phyloP scores from a whole-genome alignment of 139 green algal species.

The Coccomyxa sp. region DNA sequence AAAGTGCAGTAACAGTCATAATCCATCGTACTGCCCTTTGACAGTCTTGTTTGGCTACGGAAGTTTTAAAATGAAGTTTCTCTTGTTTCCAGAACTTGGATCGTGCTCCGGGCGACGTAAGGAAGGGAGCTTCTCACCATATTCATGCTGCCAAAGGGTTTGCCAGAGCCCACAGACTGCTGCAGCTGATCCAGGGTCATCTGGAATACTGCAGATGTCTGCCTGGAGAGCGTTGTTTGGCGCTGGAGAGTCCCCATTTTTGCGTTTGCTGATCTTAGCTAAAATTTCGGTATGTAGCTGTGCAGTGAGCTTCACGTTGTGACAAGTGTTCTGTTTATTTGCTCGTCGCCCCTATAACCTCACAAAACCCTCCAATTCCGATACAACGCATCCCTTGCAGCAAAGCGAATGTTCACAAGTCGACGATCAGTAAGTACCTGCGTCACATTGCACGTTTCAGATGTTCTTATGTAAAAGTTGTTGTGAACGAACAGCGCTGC shows the following conservation, averaged over 20 bases:
- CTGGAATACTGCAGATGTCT: slow-evolving; percentile 11
- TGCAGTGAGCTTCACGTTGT: not conserved
- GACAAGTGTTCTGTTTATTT: not conserved
- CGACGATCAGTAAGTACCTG: too few relatives aligned
- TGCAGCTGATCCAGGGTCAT: slow-evolving; percentile 22
- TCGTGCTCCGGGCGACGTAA: too few relatives aligned
- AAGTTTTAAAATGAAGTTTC: not conserved
- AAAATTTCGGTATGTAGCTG: not conserved
- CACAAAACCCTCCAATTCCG: not conserved
- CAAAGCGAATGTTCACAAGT: too few relatives aligned
- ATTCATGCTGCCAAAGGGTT: slow-evolving; percentile 21
- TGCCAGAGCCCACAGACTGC: slow-evolving; percentile 14
- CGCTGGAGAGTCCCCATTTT: slow-evolving; percentile 13
- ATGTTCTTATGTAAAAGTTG: too few relatives aligned
- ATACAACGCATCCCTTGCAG: not conserved
- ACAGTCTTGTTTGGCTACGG: not conserved
- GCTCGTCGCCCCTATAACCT: not conserved
- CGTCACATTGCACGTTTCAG: too few relatives aligned
- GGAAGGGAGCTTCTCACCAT: slow-evolving; percentile 8
- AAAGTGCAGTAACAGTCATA: not conserved
- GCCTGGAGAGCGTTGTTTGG: slow-evolving; percentile 19
- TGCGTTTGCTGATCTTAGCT: not conserved
- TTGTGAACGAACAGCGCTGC: too few relatives aligned
- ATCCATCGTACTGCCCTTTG: not conserved
- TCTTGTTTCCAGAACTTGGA: not conserved